These are phyloP conservation scores for Stipa capillata DNA, from an alignment of 176 grass and related monocot species.

Conservation along the genomic window DNA sequence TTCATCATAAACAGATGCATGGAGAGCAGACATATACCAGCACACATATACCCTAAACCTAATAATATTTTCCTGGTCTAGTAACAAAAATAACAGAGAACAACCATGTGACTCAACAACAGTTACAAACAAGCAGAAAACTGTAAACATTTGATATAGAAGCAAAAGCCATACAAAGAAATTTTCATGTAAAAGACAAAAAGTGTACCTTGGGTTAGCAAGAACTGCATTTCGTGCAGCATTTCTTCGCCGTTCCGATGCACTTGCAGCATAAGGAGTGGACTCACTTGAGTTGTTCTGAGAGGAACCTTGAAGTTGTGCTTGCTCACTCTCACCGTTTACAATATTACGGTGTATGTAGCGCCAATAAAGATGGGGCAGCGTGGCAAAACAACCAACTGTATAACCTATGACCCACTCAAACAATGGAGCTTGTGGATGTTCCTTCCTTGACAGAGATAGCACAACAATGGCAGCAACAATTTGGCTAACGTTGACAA, in stretches of 20 bases:
- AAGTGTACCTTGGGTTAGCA: conserved; percentile 64
- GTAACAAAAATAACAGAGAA: neutral
- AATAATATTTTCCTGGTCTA: neutral
- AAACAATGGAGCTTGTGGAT: conserved; percentile 69
- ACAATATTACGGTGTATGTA: conserved; percentile 75
- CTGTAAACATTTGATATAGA: too few species aligned
- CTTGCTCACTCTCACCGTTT: conserved; percentile 39
- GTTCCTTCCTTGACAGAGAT: conserved; percentile 73
- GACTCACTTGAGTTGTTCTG: conserved; percentile 41
- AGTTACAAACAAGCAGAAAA: neutral
- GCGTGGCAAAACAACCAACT: conserved; percentile 72
- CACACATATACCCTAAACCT: neutral
- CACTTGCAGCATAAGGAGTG: conserved; percentile 33
- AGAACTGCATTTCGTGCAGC: conserved; percentile 56
- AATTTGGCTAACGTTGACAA: conserved; percentile 94
- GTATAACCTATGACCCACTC: conserved; percentile 94
- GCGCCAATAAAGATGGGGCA: conserved; percentile 96
- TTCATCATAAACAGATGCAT: neutral
- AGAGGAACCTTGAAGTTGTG: conserved; percentile 36
- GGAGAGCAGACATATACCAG: neutral
- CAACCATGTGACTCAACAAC: neutral
- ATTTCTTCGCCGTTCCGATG: conserved; percentile 35
- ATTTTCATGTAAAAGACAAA: too few species aligned
- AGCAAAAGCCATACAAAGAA: too few species aligned
- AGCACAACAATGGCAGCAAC: conserved; percentile 73